Evolutionary conservation across 441 rosid genomes (phyloP), one percentile per base, ranked within the genome.

Genomic region (Euphorbia celastroides): DNA sequence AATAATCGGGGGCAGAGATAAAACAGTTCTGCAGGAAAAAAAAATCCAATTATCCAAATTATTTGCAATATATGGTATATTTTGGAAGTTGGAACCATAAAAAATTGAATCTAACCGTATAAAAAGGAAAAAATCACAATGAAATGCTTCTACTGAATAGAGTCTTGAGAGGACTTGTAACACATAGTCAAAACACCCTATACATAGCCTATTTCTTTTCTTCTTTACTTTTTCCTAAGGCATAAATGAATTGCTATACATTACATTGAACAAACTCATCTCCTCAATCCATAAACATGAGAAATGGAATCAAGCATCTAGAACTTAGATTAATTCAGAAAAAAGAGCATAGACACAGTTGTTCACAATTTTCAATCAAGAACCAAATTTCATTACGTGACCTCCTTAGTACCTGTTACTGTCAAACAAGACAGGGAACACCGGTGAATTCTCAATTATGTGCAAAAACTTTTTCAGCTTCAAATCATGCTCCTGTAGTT

Each of bases 1-100:
- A 68, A 94, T 94, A 75, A 94, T 86, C 66, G 99, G 99, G 0
- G 98, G 98, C 69, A 89, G 71, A 71, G 99, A 92, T 68, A 92
- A 5, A 72, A 94, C 93, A 72, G 94, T 92, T 81, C 97, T 92
- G 78, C 64, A 76, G 56, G n/a, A n/a, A n/a, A 74, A 71, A 72
- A 34, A 54, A 77, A 56, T 32, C 23, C 12, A 51, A 20, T 17
- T 48, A 48, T 46, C 17, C 52, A 14, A 46, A 66, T 42, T 30
- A 58, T 38, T 71, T 60, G 38, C 22, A 13, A 19, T 71, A 65
- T 7, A 50, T 34, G 36, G 6, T 6, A 30, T 27, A 5, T 2
- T 41, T 20, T 42, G n/a, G n/a, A n/a, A n/a, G n/a, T n/a, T 60
- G 27, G 26, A 28, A 27, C 44, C 19, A 60, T 5, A 46, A 41